A percentile compares a stretch with the other conserved stretches of the same genome.
phyloP scores from a whole-genome alignment of 768 basidiomycete species.

The Coprinellus aureogranulatus region DNA sequence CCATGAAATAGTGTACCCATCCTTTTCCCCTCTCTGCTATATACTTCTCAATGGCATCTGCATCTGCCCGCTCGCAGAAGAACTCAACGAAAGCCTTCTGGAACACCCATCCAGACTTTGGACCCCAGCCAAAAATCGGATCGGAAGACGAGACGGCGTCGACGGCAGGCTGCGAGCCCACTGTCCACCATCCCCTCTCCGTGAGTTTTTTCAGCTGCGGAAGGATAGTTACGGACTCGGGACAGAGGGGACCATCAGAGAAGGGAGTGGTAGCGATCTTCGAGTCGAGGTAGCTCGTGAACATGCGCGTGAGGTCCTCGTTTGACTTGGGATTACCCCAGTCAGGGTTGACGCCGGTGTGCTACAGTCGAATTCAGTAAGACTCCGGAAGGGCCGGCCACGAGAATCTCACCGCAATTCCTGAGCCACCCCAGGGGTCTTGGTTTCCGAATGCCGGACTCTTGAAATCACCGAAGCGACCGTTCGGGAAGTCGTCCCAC shows the following conservation, averaged over 20 bases:
- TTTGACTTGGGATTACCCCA: conserved; percentile 73
- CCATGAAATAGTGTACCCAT: conserved; percentile 85
- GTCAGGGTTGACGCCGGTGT: conserved; percentile 56
- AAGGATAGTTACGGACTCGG: conserved; percentile 81
- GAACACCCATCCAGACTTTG: conserved; percentile 88
- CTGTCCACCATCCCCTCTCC: conserved; percentile 86
- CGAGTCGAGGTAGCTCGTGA: conserved; percentile 76
- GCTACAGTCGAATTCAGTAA: conserved; percentile 35
- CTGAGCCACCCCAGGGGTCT: conserved; percentile 74
- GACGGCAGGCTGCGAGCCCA: conserved; percentile 93
- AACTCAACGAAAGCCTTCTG: conserved; percentile 99
- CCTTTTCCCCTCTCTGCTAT: conserved; percentile 54
- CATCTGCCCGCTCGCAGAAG: conserved; percentile 66
- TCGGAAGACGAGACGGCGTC: conserved; percentile 77
- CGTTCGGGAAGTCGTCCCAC: conserved; percentile 98
- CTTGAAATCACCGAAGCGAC: conserved; percentile 95
- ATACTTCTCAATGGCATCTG: conserved; percentile 58
- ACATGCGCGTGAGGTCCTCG: conserved; percentile 74
- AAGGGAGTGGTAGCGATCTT: conserved; percentile 81
- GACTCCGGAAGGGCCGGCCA: neutral
- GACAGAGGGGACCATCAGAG: conserved; percentile 75
- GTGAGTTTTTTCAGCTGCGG: conserved; percentile 76
- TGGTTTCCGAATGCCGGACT: conserved; percentile 91
- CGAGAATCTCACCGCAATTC: conserved; percentile 46
- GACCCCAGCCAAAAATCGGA: conserved; percentile 88